These are phyloP conservation scores for Termitomyces sp. DNA, from an alignment of 768 basidiomycete species.

Conservation along the genomic window DNA sequence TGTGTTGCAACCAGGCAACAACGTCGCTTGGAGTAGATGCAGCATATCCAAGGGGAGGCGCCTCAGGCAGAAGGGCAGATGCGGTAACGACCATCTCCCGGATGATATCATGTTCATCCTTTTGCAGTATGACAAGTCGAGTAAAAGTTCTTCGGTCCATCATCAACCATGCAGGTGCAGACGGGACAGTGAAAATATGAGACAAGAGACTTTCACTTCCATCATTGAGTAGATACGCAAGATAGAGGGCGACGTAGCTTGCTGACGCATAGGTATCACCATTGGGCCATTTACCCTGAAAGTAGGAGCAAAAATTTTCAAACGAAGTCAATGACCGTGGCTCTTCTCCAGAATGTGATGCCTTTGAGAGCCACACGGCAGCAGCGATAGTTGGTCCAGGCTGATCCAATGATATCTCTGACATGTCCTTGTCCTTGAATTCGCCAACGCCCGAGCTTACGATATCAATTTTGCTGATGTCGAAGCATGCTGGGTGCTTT, in stretches of 20 bases:
- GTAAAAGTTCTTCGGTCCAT: background rate
- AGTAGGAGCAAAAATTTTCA: background rate
- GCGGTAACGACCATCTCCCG: background rate
- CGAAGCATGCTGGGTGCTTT: background rate
- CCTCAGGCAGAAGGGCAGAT: background rate
- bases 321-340: background rate
- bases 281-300: background rate
- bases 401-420: background rate
- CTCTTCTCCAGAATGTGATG: background rate
- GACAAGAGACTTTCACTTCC: background rate
- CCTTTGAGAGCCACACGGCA: background rate
- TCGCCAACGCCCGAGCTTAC: background rate
- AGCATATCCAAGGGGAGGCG: background rate
- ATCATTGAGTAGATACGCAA: background rate
- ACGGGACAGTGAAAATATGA: background rate
- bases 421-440: constrained; percentile 2
- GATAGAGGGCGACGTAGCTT: constrained; percentile 1
- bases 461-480: background rate
- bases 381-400: background rate
- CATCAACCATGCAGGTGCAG: background rate
- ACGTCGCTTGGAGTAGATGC: background rate
- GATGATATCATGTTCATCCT: background rate
- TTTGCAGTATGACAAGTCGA: background rate
- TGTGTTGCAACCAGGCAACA: background rate
- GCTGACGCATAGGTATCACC: background rate